Evolutionary conservation across 169 alveolate genomes (phyloP).

Genomic region (Plasmodium vinckei): DNA sequence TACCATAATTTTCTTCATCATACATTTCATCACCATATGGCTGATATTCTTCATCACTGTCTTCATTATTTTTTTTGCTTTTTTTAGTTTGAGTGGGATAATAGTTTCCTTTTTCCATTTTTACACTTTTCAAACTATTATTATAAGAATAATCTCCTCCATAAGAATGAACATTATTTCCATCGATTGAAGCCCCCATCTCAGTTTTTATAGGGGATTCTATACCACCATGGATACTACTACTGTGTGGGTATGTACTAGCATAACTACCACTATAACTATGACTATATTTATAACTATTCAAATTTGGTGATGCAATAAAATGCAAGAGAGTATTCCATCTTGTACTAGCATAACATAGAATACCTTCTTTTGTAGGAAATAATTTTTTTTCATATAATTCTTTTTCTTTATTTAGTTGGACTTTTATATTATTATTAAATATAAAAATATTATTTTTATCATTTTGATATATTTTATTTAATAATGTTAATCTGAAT

Average conservation of each 20-base stretch:
- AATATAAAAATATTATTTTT: slow-evolving; percentile 43
- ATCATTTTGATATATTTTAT: slow-evolving; percentile 59
- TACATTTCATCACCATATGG: not conserved
- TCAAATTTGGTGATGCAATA: slow-evolving; percentile 61
- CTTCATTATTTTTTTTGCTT: slow-evolving; percentile 8
- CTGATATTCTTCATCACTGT: slow-evolving; percentile 22
- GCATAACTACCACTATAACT: not conserved
- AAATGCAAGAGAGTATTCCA: slow-evolving; percentile 70
- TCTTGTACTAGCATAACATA: slow-evolving; percentile 29
- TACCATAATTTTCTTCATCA: not conserved
- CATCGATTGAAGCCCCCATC: no score
- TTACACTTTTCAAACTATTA: not conserved
- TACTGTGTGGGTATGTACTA: not conserved
- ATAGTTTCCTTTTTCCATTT: not conserved
- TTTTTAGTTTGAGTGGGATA: not conserved
- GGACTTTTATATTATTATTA: slow-evolving; percentile 58
- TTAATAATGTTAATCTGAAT: slow-evolving; percentile 58
- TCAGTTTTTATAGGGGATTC: no score
- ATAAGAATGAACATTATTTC: not conserved
- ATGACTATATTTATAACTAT: not conserved
- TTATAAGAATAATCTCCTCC: not conserved
- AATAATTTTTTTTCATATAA: slow-evolving; percentile 51
- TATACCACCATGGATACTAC: not conserved
- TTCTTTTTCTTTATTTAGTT: slow-evolving; percentile 57
- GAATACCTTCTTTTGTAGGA: slow-evolving; percentile 55